Evolutionary conservation across 73 alveolate genomes (phyloP).

Genomic region (Uronychia binucleata): DNA sequence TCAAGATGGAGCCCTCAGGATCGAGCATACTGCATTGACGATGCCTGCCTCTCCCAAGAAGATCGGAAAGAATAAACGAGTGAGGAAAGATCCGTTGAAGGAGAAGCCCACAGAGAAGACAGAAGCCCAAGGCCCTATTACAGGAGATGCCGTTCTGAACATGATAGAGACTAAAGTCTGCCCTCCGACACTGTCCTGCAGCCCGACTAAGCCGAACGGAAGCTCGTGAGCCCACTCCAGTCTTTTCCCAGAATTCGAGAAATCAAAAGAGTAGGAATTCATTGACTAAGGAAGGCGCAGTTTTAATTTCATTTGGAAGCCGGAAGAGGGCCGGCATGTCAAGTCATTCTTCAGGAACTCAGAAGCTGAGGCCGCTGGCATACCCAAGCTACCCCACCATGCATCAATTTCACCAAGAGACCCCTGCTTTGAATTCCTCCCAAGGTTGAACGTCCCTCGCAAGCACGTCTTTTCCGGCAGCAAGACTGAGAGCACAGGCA

Average conservation of each 20-base stretch:
- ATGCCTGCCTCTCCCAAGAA: neutral
- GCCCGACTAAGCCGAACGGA: too few relatives aligned
- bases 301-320: neutral
- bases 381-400: neutral
- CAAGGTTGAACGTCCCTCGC: neutral
- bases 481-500: neutral
- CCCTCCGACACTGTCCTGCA: too few relatives aligned
- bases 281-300: neutral
- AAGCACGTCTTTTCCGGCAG: neutral
- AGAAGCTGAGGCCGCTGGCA: neutral
- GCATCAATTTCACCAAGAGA: neutral
- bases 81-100: neutral
- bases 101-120: neutral
- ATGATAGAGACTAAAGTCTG: too few relatives aligned
- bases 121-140: too few relatives aligned
- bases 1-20: neutral
- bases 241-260: neutral
- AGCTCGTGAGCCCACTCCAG: neutral
- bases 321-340: neutral
- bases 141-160: too few relatives aligned
- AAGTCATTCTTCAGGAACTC: neutral
- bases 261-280: neutral
- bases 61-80: neutral
- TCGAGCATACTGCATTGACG: neutral
- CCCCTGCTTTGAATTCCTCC: neutral